A percentile compares a stretch with the other conserved stretches of the same genome.
phyloP scores from a whole-genome alignment of 257 asterid genomes.

The Fraxinus cuspidata region DNA sequence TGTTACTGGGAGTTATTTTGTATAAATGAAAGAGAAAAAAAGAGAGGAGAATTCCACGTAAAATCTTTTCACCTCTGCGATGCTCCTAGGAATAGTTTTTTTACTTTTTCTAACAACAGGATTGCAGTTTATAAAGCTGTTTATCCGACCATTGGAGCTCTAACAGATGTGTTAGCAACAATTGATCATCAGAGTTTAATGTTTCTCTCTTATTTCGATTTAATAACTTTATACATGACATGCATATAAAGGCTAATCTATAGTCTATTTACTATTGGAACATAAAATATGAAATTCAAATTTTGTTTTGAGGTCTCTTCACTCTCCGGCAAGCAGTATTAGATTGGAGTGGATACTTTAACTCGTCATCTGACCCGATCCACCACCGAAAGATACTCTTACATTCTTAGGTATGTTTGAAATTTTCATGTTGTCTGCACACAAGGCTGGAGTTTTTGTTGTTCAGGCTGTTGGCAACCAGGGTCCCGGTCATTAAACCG shows the following conservation, averaged over 20 bases:
- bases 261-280: not conserved
- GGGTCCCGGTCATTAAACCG: constrained; percentile 81
- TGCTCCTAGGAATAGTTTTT: not conserved
- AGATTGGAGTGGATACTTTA: constrained; percentile 81
- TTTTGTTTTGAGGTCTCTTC: not conserved
- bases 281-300: not conserved
- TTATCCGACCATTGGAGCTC: constrained; percentile 75
- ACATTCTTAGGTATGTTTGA: constrained; percentile 79
- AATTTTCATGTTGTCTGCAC: constrained; percentile 80
- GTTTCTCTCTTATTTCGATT: not conserved
- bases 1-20: not conserved
- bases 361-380: constrained; percentile 82
- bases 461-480: constrained; percentile 84
- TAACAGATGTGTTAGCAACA: constrained; percentile 87
- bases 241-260: no score
- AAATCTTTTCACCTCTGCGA: no score
- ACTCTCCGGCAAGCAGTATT: constrained; percentile 62
- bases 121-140: constrained; percentile 88
- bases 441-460: constrained; percentile 71
- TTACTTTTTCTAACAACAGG: constrained; percentile 34
- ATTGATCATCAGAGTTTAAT: constrained; percentile 61
- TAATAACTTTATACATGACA: not conserved
- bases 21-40: not conserved
- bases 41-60: not conserved
- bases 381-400: constrained; percentile 70